Conservation (phyloP, 164 flowering plant genomes). For the Magnolia changhungtana region DNA sequence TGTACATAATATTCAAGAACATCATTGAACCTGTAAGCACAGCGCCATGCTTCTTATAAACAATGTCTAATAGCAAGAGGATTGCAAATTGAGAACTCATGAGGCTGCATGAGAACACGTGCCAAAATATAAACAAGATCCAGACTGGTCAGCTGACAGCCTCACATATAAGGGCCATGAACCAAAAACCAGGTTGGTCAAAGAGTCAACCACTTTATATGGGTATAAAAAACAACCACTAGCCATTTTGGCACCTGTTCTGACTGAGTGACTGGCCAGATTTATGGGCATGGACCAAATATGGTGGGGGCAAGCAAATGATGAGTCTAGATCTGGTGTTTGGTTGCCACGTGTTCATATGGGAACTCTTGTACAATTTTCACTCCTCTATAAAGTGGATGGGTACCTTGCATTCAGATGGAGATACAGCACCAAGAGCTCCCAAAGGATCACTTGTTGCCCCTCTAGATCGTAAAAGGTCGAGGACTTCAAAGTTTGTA, state of each 20-base stretch:
- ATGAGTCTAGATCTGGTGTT: neutral
- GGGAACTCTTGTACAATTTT: neutral
- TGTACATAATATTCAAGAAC: neutral
- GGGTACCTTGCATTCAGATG: conserved; percentile 66
- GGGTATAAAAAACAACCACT: neutral
- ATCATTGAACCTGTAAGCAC: neutral
- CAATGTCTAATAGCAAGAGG: too few species aligned
- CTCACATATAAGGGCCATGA: neutral
- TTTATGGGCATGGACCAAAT: neutral
- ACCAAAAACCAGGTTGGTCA: neutral
- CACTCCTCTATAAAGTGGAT: neutral
- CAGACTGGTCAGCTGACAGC: neutral
- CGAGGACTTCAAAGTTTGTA: conserved; percentile 84
- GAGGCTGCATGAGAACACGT: neutral
- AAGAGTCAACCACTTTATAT: neutral
- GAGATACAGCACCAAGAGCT: conserved; percentile 37
- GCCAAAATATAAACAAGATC: neutral
- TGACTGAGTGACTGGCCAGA: too few species aligned
- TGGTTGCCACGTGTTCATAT: neutral
- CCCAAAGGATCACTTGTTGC: conserved; percentile 60
- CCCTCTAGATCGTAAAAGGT: conserved; percentile 65
- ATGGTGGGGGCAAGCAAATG: neutral
- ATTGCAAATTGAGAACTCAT: too few species aligned
- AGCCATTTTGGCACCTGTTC: too few species aligned
- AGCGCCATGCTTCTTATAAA: too few species aligned